Evolutionary conservation across 1,284 basidiomycete species (phyloP).

Genomic region (Moesziomyces sp.): DNA sequence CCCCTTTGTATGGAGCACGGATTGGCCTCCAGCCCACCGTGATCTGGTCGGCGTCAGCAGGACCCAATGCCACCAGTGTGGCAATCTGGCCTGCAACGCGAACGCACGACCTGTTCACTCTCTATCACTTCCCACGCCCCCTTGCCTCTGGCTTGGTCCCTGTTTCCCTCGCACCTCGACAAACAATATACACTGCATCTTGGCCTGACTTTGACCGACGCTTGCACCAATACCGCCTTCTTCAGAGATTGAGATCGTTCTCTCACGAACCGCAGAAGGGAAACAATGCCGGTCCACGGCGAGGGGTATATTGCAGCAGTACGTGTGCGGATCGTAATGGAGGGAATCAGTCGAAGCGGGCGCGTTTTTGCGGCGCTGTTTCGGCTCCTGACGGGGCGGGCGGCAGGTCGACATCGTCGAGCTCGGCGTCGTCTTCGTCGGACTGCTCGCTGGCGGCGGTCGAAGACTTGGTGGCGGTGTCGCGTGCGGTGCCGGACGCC

Average conservation of each 20-base stretch:
- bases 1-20: neutral
- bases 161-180: constrained; percentile 12
- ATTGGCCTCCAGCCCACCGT: neutral
- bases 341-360: constrained; percentile 17
- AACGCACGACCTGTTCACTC: neutral
- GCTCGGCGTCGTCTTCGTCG: constrained; percentile 15
- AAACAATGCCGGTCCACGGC: neutral
- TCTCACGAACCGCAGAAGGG: no score
- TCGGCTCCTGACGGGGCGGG: neutral
- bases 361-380: constrained; percentile 12
- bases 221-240: no score
- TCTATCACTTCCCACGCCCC: neutral
- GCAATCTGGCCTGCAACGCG: constrained; percentile 5
- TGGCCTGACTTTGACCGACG: neutral
- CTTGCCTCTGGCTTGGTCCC: constrained; percentile 1
- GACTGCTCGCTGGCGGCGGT: neutral
- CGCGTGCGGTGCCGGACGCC: neutral
- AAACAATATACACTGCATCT: constrained; percentile 44
- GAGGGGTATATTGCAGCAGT: constrained; percentile 15
- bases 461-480: neutral
- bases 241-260: no score
- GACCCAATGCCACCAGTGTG: neutral
- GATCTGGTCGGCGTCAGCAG: neutral
- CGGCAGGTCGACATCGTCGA: constrained; percentile 10
- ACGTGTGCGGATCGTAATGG: constrained; percentile 5